Evolutionary conservation across 2,329 filamentous ascomycete species (phyloP), one percentile per base, ranked within the genome.

Genomic region (Capronia americana): DNA sequence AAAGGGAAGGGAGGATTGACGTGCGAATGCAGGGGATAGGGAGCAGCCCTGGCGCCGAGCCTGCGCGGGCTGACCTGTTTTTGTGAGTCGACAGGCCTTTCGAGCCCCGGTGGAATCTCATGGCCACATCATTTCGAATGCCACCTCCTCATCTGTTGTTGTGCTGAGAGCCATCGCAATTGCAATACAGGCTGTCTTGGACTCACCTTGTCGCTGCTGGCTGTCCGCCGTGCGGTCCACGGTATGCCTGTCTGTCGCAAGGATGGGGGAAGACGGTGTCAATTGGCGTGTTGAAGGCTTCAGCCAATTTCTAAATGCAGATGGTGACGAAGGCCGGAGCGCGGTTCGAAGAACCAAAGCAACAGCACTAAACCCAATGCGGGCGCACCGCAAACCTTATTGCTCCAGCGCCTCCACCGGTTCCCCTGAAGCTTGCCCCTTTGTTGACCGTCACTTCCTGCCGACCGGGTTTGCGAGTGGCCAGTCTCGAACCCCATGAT

Each of bases 11-110:
- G 50, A 57, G 55, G 57, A 26, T 20, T 20, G 56, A 24, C 53
- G 63, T 61, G 57, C 59, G 57, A 46, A 59, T 63, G 66, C 66
- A 68, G 66, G 66, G 66, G 66, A 56, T 38, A 62, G 51, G 46
- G 56, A 51, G 51, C 34, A 20, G 59, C 56, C 38, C 59, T 58
- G 41, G 61, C 55, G 30, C 54, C 55, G 20, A 23, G 48, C 48
- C 14, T 28, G 24, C 20, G n/a, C 48, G 23, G 23, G n/a, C 32
- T 28, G 56, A 46, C 10, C 55, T 57, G 32, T n/a, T 23, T 20
- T 24, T 59, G 38, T 55, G 53, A 11, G 24, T 17, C 23, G 50
- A 14, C 24, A 23, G 50, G 24, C n/a, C 53, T 56, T n/a, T 26
- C 30, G n/a, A 30, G 26, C 12, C 23, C 20, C 12, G 20, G 23